Evolutionary conservation across 2,329 filamentous ascomycete species (phyloP).

Genomic region (Whalleya microplaca): DNA sequence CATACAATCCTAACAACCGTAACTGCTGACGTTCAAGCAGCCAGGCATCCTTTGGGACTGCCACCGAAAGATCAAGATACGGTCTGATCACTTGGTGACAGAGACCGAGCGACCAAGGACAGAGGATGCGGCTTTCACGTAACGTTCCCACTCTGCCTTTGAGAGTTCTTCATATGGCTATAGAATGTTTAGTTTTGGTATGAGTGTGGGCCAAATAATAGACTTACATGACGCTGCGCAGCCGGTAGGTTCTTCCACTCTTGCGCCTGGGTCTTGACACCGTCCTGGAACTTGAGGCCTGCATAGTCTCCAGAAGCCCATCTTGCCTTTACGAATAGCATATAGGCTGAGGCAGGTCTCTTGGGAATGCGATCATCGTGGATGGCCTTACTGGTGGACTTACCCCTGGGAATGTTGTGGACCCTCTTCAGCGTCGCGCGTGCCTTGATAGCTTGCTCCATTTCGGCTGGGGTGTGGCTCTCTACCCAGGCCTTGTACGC

Average conservation of each 20-base stretch:
- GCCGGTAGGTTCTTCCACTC: slow-evolving; percentile 50
- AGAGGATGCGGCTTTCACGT: slow-evolving; percentile 34
- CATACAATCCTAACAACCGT: neutral
- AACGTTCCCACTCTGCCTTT: slow-evolving; percentile 35
- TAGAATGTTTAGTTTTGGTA: slow-evolving; percentile 24
- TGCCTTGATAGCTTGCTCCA: slow-evolving; percentile 52
- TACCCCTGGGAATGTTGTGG: slow-evolving; percentile 34
- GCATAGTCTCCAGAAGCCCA: slow-evolving; percentile 37
- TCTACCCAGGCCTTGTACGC: slow-evolving; percentile 54
- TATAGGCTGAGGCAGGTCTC: slow-evolving; percentile 38
- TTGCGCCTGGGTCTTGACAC: slow-evolving; percentile 29
- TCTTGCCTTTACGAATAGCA: slow-evolving; percentile 44
- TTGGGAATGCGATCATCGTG: slow-evolving; percentile 54
- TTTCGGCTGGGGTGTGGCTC: slow-evolving; percentile 42
- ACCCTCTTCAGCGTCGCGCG: slow-evolving; percentile 47
- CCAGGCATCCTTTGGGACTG: neutral
- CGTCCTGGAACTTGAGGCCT: slow-evolving; percentile 19
- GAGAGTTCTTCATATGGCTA: slow-evolving; percentile 43
- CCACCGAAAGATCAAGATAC: neutral
- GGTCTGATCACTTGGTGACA: neutral
- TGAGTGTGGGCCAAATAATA: neutral
- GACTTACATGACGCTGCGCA: slow-evolving; percentile 48
- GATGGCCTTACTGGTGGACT: slow-evolving; percentile 39
- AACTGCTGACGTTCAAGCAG: neutral
- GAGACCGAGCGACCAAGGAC: slow-evolving; percentile 24